Conservation (phyloP, 2,329 filamentous ascomycete genomes). For the Sporothrix schenckii region DNA sequence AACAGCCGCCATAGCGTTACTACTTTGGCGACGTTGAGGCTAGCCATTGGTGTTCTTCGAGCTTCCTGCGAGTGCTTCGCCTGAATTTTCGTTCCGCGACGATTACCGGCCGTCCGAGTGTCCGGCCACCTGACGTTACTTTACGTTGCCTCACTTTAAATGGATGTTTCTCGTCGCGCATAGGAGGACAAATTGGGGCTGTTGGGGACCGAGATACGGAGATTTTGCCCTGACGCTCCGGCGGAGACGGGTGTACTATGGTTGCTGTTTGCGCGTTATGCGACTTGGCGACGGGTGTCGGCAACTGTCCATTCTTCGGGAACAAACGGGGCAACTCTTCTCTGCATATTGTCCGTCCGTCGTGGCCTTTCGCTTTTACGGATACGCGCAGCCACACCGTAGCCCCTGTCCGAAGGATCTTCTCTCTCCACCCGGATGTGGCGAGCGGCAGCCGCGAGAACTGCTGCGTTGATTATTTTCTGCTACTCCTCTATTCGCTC, state of each 20-base stretch:
- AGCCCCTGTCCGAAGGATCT: neutral
- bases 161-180: neutral
- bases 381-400: conserved; percentile 11
- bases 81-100: neutral
- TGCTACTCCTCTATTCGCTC: neutral
- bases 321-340: neutral
- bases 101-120: neutral
- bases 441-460: neutral
- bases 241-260: neutral
- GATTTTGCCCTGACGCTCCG: neutral
- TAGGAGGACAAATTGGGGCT: neutral
- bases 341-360: neutral
- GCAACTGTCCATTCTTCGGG: neutral
- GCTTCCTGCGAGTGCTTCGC: neutral
- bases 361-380: neutral
- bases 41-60: neutral
- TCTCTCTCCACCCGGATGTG: neutral
- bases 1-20: neutral
- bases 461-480: neutral
- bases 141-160: neutral
- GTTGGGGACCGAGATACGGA: neutral
- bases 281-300: conserved; percentile 15
- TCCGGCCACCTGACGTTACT: neutral
- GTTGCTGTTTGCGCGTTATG: neutral
- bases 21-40: neutral